Base-by-base conservation (phyloP, 805 yeast species). In the Clavispora santaluciae region DNA sequence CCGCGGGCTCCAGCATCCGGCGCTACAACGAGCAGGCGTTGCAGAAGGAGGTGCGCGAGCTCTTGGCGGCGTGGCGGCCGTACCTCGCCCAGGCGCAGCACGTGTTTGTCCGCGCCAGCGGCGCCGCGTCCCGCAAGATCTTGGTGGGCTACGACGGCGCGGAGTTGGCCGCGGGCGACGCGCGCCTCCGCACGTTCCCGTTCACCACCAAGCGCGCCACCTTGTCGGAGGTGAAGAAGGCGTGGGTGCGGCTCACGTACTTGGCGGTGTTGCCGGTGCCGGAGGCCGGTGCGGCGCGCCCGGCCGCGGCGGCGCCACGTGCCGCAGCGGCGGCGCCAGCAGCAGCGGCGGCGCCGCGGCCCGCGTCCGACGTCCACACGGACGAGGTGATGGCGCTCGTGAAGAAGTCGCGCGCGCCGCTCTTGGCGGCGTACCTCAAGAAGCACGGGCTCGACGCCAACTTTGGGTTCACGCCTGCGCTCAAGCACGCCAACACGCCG, bases 151-250 rank as follows among this genome's bases (percentile, higher is more conserved):
- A 81, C 51, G 82, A 77, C 23, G 80, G 80, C 22, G 73, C 81
- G 0, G 70, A 78, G 2, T 59, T 78, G 6, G 55, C 70, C 24
- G 63, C 54, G 22, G 64, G 64, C 24, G 97, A 91, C 56, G 48
- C 66, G 0, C 71, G 96, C 47, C 61, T 93, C 6, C 77, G 75
- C 46, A 61, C 70, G 2, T 79, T 91, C 56, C 99, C 99, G 1
- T 89, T 93, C 64, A 83, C 96, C 0, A 91, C 99, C 0, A 78
- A 78, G 41, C 73, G 96, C 49, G 95, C 98, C 1, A 90, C 96
- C 0, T 72, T 83, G 0, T 64, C 77, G 2, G 98, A 90, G 57
- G 65, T 93, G 50, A 86, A 81, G 54, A 75, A 79, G 36, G 88
- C 95, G 0, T 93, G 98, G 98, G 70, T 76, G 21, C 82, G 83